phyloP scores from a whole-genome alignment of 805 yeast species.

The Saccharomycopsis guyanensis region DNA sequence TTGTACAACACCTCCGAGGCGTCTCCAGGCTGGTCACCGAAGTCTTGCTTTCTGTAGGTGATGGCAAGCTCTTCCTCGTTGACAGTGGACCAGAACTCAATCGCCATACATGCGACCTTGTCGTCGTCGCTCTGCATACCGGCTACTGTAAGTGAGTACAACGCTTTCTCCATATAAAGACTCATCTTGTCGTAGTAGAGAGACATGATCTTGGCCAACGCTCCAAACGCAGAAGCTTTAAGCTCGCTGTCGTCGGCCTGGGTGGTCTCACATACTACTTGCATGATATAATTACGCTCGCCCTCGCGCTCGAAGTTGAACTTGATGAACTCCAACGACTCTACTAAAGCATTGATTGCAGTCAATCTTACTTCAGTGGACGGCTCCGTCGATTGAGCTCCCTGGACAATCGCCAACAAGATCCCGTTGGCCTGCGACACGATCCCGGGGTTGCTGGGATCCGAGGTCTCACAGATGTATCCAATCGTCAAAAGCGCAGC shows the following conservation, averaged over 20 bases:
- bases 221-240: constrained; percentile 94
- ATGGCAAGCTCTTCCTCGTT: constrained; percentile 94
- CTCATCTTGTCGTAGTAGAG: constrained; percentile 85
- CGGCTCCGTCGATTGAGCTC: constrained; percentile 81
- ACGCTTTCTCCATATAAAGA: constrained; percentile 94
- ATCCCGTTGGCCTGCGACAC: constrained; percentile 85
- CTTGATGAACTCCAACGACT: constrained; percentile 83
- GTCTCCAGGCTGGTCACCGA: constrained; percentile 32
- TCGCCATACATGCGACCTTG: constrained; percentile 94
- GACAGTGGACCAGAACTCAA: constrained; percentile 99
- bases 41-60: constrained; percentile 58
- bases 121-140: constrained; percentile 87
- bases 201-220: constrained; percentile 86
- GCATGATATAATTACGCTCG: constrained; percentile 96
- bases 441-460: constrained; percentile 70
- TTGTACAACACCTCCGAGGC: constrained; percentile 51
- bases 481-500: constrained; percentile 88
- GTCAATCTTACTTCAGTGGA: constrained; percentile 71
- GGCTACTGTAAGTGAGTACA: constrained; percentile 78
- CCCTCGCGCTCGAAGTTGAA: constrained; percentile 87
- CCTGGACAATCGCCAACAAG: constrained; percentile 92
- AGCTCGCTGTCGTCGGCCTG: constrained; percentile 75
- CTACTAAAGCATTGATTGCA: constrained; percentile 86
- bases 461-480: constrained; percentile 91
- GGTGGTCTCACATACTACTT: constrained; percentile 98